These are phyloP conservation scores for Apophysomyces ossiformis DNA, from an alignment of 371 early-diverging fungal genomes.

Conservation along the genomic window DNA sequence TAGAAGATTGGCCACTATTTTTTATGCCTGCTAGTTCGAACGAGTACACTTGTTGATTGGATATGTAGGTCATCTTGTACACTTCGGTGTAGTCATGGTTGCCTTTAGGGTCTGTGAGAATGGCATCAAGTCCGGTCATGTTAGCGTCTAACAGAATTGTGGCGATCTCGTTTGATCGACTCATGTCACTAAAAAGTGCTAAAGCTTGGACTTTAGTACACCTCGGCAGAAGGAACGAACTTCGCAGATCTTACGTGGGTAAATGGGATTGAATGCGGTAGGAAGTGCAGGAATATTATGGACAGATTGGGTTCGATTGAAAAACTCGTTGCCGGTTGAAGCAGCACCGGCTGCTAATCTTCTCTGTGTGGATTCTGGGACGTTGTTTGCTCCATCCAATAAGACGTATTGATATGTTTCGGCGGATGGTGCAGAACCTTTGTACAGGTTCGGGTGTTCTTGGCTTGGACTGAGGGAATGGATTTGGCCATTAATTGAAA, in stretches of 20 bases:
- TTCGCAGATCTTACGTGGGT: slow-evolving; percentile 34
- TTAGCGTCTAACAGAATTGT: slow-evolving; percentile 33
- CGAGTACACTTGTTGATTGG: slow-evolving; percentile 42
- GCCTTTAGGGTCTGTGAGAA: slow-evolving; percentile 21
- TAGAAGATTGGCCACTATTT: slow-evolving; percentile 53
- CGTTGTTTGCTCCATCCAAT: slow-evolving; percentile 17
- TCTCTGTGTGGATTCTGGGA: slow-evolving; percentile 31
- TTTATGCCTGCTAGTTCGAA: slow-evolving; percentile 42
- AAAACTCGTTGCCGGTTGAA: slow-evolving; percentile 57
- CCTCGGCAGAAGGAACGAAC: not conserved
- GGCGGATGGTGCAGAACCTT: slow-evolving; percentile 34
- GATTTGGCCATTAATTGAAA: slow-evolving; percentile 36
- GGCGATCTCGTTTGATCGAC: slow-evolving; percentile 35
- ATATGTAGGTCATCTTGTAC: slow-evolving; percentile 42
- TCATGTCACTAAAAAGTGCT: slow-evolving; percentile 42
- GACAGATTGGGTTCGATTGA: slow-evolving; percentile 45
- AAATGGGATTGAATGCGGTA: slow-evolving; percentile 48
- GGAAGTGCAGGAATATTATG: slow-evolving; percentile 49
- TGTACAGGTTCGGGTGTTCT: slow-evolving; percentile 34
- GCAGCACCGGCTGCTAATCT: slow-evolving; percentile 35
- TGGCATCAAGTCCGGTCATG: slow-evolving; percentile 15
- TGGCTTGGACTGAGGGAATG: slow-evolving; percentile 28
- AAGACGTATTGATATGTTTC: slow-evolving; percentile 36
- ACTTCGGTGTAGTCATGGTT: slow-evolving; percentile 16
- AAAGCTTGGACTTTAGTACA: not conserved